A percentile compares a stretch with the other conserved stretches of the same genome.
phyloP scores from a whole-genome alignment of 176 grass and related monocot species.

The Cymbopogon citratus region DNA sequence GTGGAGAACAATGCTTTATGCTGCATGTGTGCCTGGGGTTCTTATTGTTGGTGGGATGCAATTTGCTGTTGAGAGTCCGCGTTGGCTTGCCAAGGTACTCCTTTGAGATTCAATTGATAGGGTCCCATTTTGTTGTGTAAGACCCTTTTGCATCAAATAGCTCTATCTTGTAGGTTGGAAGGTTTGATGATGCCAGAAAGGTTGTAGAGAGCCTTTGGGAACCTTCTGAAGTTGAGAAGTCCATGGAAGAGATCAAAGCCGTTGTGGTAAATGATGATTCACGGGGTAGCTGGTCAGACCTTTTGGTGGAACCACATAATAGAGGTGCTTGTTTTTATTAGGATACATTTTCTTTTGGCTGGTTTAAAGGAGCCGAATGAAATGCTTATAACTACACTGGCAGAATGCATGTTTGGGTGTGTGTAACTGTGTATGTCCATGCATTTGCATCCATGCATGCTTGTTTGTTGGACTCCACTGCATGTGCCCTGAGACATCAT shows the following conservation, averaged over 20 bases:
- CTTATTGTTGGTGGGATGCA: slow-evolving; percentile 85
- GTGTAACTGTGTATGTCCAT: not conserved
- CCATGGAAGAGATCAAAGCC: slow-evolving; percentile 73
- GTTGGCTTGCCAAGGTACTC: slow-evolving; percentile 91
- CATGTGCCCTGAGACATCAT: not conserved
- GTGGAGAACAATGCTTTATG: slow-evolving; percentile 93
- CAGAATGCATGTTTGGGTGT: not conserved
- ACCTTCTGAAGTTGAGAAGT: slow-evolving; percentile 65
- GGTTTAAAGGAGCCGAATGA: not conserved
- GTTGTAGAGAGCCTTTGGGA: slow-evolving; percentile 75
- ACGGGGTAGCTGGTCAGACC: slow-evolving; percentile 73
- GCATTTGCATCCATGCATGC: not conserved
- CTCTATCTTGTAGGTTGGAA: slow-evolving; percentile 65
- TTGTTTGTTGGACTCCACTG: not conserved
- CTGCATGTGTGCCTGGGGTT: slow-evolving; percentile 80
- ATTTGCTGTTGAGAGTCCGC: slow-evolving; percentile 92
- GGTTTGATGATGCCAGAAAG: slow-evolving; percentile 65
- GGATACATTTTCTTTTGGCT: not conserved
- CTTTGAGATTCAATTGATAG: not conserved
- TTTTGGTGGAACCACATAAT: slow-evolving; percentile 68
- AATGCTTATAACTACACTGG: not conserved
- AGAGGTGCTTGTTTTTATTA: slow-evolving; percentile 50
- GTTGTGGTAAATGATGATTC: slow-evolving; percentile 53
- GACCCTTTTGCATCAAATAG: not conserved
- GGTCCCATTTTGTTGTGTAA: slow-evolving; percentile 14